Evolutionary conservation across 495 filamentous ascomycete species (phyloP).

Genomic region (Mytilinidion resinicola): DNA sequence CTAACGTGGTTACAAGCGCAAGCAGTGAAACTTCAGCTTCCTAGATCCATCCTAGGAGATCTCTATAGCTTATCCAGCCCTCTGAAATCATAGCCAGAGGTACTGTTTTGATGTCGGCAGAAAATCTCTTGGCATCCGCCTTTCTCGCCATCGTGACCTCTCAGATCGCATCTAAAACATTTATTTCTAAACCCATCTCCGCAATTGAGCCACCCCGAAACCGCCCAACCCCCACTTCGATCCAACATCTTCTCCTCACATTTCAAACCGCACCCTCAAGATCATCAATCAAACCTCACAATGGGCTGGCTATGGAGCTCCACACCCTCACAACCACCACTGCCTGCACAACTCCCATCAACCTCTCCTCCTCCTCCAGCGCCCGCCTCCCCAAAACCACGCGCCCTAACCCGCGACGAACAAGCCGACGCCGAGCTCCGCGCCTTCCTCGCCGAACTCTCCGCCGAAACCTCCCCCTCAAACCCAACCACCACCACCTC

Average conservation of each 20-base stretch:
- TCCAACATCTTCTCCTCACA: not conserved
- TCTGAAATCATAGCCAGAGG: no score
- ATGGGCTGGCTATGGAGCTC: slow-evolving; percentile 32
- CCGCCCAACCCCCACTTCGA: not conserved
- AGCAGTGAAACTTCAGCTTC: no score
- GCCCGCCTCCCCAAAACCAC: slow-evolving; percentile 17
- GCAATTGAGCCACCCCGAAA: no score
- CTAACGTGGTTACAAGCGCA: no score
- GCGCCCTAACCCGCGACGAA: slow-evolving; percentile 50
- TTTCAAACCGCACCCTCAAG: not conserved
- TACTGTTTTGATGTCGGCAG: no score
- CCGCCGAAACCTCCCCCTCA: slow-evolving; percentile 19
- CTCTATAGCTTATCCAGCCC: no score
- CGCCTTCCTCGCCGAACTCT: slow-evolving; percentile 50
- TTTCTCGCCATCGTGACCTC: no score
- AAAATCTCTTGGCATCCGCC: no score
- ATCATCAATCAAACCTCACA: not conserved
- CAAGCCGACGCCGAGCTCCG: slow-evolving; percentile 57
- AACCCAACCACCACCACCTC: slow-evolving; percentile 11
- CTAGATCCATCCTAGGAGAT: no score
- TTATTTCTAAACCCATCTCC: not conserved
- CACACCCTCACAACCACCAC: slow-evolving; percentile 8
- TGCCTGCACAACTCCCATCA: slow-evolving; percentile 4
- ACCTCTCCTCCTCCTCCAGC: slow-evolving; percentile 3
- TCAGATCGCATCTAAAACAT: not conserved